Conservation (phyloP, 257 asterid species). For the Eustoma russellianum region DNA sequence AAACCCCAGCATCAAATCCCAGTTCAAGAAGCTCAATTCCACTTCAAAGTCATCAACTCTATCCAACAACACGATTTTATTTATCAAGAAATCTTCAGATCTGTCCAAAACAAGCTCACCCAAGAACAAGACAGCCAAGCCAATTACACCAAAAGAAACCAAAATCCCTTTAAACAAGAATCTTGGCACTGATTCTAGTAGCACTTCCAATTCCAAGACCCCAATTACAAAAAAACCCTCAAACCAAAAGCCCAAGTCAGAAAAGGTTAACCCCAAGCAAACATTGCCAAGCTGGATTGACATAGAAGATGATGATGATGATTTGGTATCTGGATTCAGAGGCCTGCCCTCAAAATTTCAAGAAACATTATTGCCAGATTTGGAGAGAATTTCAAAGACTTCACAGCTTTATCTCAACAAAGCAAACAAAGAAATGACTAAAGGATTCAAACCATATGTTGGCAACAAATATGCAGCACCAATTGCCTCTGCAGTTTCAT, state of each 20-base stretch:
- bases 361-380: conserved; percentile 68
- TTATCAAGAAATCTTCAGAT: conserved; percentile 49
- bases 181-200: conserved; percentile 6
- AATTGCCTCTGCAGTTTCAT: conserved; percentile 50
- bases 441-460: conserved; percentile 67
- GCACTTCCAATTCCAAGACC: conserved; percentile 16
- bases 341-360: conserved; percentile 68
- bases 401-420: conserved; percentile 46
- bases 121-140: conserved; percentile 47
- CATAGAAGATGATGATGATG: conserved; percentile 37
- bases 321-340: conserved; percentile 52
- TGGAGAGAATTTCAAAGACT: conserved; percentile 62
- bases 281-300: conserved; percentile 28
- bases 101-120: conserved; percentile 25
- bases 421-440: conserved; percentile 72
- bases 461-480: conserved; percentile 79
- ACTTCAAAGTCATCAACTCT: conserved; percentile 45
- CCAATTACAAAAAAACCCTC: conserved; percentile 10
- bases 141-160: conserved; percentile 17
- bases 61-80: conserved; percentile 19
- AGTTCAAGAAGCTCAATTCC: conserved; percentile 57
- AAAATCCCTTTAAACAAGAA: conserved; percentile 12
- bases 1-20: conserved; percentile 28
- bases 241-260: conserved; percentile 14
- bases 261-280: conserved; percentile 18